phyloP scores from a whole-genome alignment of 2,329 filamentous ascomycete species.

The Aspergillus sp. region DNA sequence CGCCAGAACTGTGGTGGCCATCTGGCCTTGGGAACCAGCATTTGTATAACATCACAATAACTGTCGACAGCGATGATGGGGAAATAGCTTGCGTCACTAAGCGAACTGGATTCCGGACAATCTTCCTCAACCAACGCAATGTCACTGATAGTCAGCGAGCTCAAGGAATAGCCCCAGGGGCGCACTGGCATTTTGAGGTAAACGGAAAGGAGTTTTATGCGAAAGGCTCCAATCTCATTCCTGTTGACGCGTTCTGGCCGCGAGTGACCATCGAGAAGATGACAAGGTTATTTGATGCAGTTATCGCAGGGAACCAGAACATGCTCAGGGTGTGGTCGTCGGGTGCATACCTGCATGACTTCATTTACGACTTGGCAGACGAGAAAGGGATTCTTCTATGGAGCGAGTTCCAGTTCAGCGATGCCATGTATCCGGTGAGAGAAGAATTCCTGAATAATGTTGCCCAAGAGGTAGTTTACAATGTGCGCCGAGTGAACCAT shows the following conservation, averaged over 20 bases:
- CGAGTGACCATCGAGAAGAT: conserved; percentile 60
- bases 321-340: conserved; percentile 68
- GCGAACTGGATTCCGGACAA: conserved; percentile 65
- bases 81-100: conserved; percentile 55
- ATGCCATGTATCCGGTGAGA: conserved; percentile 62
- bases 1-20: conserved; percentile 66
- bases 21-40: conserved; percentile 60
- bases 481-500: conserved; percentile 65
- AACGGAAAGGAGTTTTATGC: conserved; percentile 68
- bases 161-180: conserved; percentile 60
- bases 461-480: conserved; percentile 60
- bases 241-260: conserved; percentile 66
- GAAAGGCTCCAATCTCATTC: conserved; percentile 68
- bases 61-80: conserved; percentile 46
- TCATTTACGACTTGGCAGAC: conserved; percentile 67
- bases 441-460: conserved; percentile 60
- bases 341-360: conserved; percentile 64
- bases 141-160: conserved; percentile 59
- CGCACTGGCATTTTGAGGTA: conserved; percentile 68
- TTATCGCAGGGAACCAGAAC: conserved; percentile 64
- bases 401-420: conserved; percentile 67
- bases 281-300: conserved; percentile 57
- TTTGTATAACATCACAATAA: conserved; percentile 61
- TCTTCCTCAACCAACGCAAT: conserved; percentile 61
- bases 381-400: conserved; percentile 65